Conservation (phyloP, 257 asterid species). For the Rauvolfia tetraphylla region DNA sequence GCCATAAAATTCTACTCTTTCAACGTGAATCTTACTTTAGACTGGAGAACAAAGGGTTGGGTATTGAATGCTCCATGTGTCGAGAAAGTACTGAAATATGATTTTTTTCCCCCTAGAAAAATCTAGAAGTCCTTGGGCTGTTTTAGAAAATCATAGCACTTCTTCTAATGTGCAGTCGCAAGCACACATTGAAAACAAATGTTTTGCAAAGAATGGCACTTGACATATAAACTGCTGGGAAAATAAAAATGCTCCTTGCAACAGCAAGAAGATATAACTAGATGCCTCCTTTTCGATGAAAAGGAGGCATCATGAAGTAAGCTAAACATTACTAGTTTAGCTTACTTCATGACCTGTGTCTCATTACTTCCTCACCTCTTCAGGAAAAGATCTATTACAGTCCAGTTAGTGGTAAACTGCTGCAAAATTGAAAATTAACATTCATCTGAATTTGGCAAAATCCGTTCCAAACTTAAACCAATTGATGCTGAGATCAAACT, state of each 20-base stretch:
- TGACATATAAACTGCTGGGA: background rate
- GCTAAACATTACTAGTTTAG: background rate
- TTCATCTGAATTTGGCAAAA: background rate
- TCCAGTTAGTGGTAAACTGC: background rate
- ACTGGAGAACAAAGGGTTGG: background rate
- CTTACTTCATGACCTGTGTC: background rate
- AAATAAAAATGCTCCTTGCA: background rate
- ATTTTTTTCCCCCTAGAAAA: no score
- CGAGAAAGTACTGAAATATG: background rate
- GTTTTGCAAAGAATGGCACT: background rate
- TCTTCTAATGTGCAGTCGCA: background rate
- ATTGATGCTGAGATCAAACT: background rate
- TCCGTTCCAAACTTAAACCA: background rate
- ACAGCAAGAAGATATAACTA: background rate
- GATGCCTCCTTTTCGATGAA: background rate
- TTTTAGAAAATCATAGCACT: background rate
- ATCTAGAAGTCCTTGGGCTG: background rate
- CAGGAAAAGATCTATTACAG: background rate
- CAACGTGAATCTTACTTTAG: background rate
- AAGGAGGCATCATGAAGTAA: background rate
- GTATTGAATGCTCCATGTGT: background rate
- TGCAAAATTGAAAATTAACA: background rate
- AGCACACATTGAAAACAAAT: background rate
- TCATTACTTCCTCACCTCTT: background rate
- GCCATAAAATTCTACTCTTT: background rate